Evolutionary conservation across 1,284 basidiomycete genomes (phyloP), one percentile per base, ranked within the genome.

Genomic region (Lentinula novae-zelandiae): DNA sequence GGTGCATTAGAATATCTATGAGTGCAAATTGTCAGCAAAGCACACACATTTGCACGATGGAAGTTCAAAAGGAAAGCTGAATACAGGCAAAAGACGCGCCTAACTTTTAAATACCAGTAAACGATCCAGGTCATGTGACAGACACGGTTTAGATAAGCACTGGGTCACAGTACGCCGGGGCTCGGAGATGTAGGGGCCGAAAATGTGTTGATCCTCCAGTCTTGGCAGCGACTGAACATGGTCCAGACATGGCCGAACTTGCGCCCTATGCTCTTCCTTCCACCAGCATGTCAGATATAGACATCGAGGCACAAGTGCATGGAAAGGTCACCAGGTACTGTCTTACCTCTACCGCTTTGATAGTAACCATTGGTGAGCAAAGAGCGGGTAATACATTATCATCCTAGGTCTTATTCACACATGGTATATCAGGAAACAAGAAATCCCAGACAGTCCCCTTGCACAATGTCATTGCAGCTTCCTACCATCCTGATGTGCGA

Each of bases 401-500:
- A 27, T 27, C 27, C 27, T 27, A 20, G 42, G 31, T 22, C 2
- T 3, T 31, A 40, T n/a, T 22, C 5, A 22, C 10, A 9, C n/a
- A 20, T 15, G 1, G 17, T 20, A 20, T 20, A 22, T 6, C 13
- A 58, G 57, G 44, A 31, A 50, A 38, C 34, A 58, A 52, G 34
- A 53, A 46, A 31, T 27, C n/a, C 44, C 68, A 72, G 3, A 69
- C 75, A 13, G 69, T 80, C 5, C 72, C 78, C 20, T 70, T 82
- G 56, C 74, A 75, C 42, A 76, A 85, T 64, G 77, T 90, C 53
- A 68, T 90, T 17, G 78, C 77, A 64, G 82, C 82, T 1, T 75
- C 71, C 42, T 68, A 79, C 42, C 70, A 77, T 17, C 67, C 69
- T 39, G 70, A 74, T 8, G 64, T 67, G 3, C 67, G 71, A 15